Evolutionary conservation across 179 eudicot genomes (phyloP).

Genomic region (Beta macrorhiza): DNA sequence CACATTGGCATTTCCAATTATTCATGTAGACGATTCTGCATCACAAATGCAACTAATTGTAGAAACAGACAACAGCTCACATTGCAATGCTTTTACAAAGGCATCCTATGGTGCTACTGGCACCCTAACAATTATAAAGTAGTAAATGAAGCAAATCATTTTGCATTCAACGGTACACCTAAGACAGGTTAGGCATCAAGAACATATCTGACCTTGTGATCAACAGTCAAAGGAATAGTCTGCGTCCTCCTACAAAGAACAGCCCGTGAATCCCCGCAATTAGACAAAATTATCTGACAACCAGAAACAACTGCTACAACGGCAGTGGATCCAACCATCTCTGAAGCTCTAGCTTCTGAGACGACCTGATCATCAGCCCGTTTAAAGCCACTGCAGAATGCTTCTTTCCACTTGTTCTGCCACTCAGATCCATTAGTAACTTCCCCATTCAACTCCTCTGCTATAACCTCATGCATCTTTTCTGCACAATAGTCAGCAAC

Average conservation of each 20-base stretch:
- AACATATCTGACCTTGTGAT: constrained; percentile 55
- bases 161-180: neutral
- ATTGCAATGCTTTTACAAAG: constrained; percentile 6
- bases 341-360: constrained; percentile 43
- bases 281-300: constrained; percentile 67
- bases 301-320: constrained; percentile 62
- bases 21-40: constrained; percentile 12
- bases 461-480: constrained; percentile 61
- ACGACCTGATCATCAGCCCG: constrained; percentile 52
- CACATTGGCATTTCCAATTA: neutral
- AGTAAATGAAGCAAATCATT: neutral
- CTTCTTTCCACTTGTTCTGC: constrained; percentile 57
- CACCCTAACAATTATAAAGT: neutral
- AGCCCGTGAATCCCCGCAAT: constrained; percentile 75
- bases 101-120: neutral
- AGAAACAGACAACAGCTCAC: neutral
- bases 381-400: constrained; percentile 47
- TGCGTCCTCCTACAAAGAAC: constrained; percentile 64
- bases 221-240: constrained; percentile 62
- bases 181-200: neutral
- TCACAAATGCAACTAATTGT: constrained; percentile 5
- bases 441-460: constrained; percentile 54
- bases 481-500: constrained; percentile 65
- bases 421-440: constrained; percentile 36
- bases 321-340: constrained; percentile 75